Evolutionary conservation across 345 rosid species (phyloP), one percentile per base, ranked within the genome.

Genomic region (Bruguiera sexangula): DNA sequence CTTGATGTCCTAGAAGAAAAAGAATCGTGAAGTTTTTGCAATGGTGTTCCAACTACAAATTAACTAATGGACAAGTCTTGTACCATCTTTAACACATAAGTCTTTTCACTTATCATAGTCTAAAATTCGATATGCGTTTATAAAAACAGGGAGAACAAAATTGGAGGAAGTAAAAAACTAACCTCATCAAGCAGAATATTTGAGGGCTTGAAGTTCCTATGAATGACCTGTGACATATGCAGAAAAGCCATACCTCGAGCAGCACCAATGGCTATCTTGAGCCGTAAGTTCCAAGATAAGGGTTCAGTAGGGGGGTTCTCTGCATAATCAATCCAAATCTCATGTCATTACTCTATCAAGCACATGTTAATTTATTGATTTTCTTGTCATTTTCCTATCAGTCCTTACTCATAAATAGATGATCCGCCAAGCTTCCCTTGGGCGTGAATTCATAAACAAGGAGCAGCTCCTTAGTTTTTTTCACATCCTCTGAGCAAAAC

Each of bases 361-460:
- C n/a, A 53, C 48, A 3, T 8, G 37, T 6, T 64, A 56, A 65
- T 48, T 29, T n/a, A 11, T 29, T 34, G 32, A 30, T 26, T 43
- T 20, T 34, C 6, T 48, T 66, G 64, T 37, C 59, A 66, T 52
- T 46, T 15, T 43, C 50, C 50, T 0, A 24, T 52, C 65, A 73
- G 36, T 65, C 59, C 85, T 89, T 85, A 91, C 97, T 78, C 78
- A 87, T 68, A 62, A 93, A 93, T 30, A 93, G 88, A 78, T 91
- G 98, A 69, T 74, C 86, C 53, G 88, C 93, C 70, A 93, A 83
- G 78, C 92, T 85, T 71, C 96, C 96, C 73, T 75, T 91, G 13
- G 82, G 86, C 90, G 86, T 70, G 77, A 86, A 93, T 78, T 89
- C 96, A 18, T 85, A 93, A 62, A 93, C 96, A 31, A 93, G 87